Evolutionary conservation across 2,329 filamentous ascomycete genomes (phyloP).

Genomic region (Alternaria hordeiaustralica): DNA sequence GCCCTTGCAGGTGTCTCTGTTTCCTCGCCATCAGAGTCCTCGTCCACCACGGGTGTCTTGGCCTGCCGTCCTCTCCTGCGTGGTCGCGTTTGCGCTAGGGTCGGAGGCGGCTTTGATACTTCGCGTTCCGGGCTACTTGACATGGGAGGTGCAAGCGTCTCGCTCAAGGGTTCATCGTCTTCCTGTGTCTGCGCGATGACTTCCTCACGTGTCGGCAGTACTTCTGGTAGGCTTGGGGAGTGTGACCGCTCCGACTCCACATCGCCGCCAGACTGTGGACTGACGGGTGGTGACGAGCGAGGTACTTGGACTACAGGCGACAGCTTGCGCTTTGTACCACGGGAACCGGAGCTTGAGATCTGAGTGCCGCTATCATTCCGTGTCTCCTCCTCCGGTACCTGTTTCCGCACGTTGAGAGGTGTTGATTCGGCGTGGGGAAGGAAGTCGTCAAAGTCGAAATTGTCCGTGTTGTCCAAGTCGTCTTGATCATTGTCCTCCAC

Average conservation of each 20-base stretch:
- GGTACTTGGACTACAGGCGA: conserved; percentile 47
- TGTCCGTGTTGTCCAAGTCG: conserved; percentile 53
- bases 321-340: conserved; percentile 50
- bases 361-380: conserved; percentile 37
- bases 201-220: conserved; percentile 34
- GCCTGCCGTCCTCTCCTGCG: conserved; percentile 23
- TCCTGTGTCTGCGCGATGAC: conserved; percentile 28
- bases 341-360: conserved; percentile 41
- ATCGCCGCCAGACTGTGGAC: conserved; percentile 36
- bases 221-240: conserved; percentile 45
- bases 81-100: conserved; percentile 23
- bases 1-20: conserved; percentile 31
- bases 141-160: conserved; percentile 53
- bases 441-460: conserved; percentile 53
- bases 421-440: conserved; percentile 72
- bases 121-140: conserved; percentile 49
- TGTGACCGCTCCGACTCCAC: conserved; percentile 40
- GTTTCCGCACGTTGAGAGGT: conserved; percentile 59
- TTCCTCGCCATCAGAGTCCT: conserved; percentile 32
- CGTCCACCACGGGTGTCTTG: conserved; percentile 24
- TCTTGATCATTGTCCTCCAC: conserved; percentile 55
- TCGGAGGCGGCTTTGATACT: conserved; percentile 19
- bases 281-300: conserved; percentile 47
- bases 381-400: conserved; percentile 34
- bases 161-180: conserved; percentile 43